Evolutionary conservation across 108 stramenopile species (phyloP), one percentile per base, ranked within the genome.

Genomic region (Cyclotella distinguenda): DNA sequence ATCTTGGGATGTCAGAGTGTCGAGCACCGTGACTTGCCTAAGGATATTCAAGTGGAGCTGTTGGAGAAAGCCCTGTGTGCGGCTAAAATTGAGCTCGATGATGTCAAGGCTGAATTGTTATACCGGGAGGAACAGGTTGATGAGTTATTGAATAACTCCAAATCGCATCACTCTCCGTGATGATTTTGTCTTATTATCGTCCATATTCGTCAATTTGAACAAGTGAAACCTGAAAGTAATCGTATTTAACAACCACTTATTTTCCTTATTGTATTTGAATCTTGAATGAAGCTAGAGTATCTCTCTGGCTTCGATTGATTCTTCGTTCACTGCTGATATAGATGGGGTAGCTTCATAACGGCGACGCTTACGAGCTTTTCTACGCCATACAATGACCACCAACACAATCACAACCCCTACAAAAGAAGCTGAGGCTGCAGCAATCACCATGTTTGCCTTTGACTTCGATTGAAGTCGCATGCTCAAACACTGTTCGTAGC

Each of bases 11-110:
- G 68, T 0, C 62, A 64, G 30, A 56, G 35, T 23, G 61, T 77
- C 6, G 76, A 77, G 48, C 76, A 77, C 26, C 31, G 76, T n/a
- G 76, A 77, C 47, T 65, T 77, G 43, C 76, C 76, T 0, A 56
- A 34, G 36, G 49, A 60, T 52, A 65, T 77, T 44, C 68, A 77
- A 32, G 67, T 77, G 25, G 76, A 77, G 61, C 46, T 77, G 10
- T 45, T 77, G 62, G 76, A 77, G 36, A 77, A 77, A 57, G 67
- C 76, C 3, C 39, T 77, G 36, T 77, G 76, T 45, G 76, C 76
- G 34, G 76, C 76, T 33, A 77, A 77, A 42, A 58, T 77, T 34
- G 76, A 77, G 54, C 38, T 77, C 50, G 76, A 77, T 61, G 76
- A 77, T 53, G 76, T 77, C 8, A 77, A 77, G 39, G 76, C 76